Evolutionary conservation across 352 stramenopile species (phyloP).

Genomic region (Pythium inflatum): DNA sequence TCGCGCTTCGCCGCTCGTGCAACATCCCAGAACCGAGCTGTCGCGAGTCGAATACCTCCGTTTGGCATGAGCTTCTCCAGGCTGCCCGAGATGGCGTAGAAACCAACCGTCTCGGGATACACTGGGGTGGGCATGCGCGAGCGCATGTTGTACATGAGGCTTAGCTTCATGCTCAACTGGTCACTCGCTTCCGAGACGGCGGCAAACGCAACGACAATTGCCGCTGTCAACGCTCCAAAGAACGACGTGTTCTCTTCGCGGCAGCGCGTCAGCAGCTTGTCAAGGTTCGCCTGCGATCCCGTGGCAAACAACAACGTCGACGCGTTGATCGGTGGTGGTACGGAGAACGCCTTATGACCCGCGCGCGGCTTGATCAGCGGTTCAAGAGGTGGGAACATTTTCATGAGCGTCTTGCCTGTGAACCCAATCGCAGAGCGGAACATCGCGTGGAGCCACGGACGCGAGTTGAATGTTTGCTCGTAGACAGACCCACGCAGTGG

Average conservation of each 20-base stretch:
- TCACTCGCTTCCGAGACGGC: no score
- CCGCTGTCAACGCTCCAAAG: slow-evolving; percentile 40
- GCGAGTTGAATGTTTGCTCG: slow-evolving; percentile 12
- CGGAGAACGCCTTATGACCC: slow-evolving; percentile 41
- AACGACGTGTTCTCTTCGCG: slow-evolving; percentile 45
- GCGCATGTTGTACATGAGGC: no score
- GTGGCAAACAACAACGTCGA: slow-evolving; percentile 44
- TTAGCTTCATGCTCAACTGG: no score
- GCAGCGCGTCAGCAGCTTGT: slow-evolving; percentile 39
- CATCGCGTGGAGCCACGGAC: background rate
- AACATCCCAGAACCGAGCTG: no score
- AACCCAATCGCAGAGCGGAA: background rate
- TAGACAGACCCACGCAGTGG: slow-evolving; percentile 37
- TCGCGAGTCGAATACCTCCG: no score
- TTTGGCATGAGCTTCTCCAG: no score
- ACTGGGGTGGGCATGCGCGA: no score
- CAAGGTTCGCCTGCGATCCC: slow-evolving; percentile 40
- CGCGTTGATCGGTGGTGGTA: slow-evolving; percentile 29
- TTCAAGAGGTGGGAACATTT: slow-evolving; percentile 16
- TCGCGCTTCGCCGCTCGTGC: no score
- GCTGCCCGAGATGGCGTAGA: no score
- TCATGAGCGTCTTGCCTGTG: background rate
- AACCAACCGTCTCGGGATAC: no score
- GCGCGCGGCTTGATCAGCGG: slow-evolving; percentile 31
- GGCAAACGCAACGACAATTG: slow-evolving; percentile 27